Conservation (phyloP, 176 grass and related monocot species). For the Alopecurus myosuroides region DNA sequence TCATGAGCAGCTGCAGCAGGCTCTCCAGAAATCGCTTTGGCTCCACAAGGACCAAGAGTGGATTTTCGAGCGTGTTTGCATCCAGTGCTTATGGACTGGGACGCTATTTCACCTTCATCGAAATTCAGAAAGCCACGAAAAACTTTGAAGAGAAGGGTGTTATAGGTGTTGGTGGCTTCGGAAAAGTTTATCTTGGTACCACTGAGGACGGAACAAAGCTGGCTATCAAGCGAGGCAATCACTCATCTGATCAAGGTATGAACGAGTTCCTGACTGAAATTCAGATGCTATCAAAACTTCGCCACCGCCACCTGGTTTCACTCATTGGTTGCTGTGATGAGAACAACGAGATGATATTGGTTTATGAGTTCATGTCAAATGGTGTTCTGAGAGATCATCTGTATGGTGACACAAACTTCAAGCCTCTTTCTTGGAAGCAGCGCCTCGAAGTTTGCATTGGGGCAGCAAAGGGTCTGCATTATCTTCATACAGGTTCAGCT, state of each 20-base stretch:
- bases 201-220: conserved; percentile 73
- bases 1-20: conserved; percentile 70
- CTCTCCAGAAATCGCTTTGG: conserved; percentile 75
- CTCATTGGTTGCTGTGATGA: conserved; percentile 97
- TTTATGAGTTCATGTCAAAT: conserved; percentile 96
- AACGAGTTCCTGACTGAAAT: conserved; percentile 96
- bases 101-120: conserved; percentile 67
- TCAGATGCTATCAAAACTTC: conserved; percentile 85
- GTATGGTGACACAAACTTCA: conserved; percentile 54
- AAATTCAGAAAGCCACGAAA: conserved; percentile 89
- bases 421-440: conserved; percentile 76
- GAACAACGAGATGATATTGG: conserved; percentile 94
- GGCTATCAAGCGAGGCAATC: conserved; percentile 91
- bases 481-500: conserved; percentile 91
- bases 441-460: conserved; percentile 89
- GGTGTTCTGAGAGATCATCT: conserved; percentile 80
- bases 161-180: conserved; percentile 83
- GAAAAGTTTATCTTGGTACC: conserved; percentile 87
- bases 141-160: conserved; percentile 91
- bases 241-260: conserved; percentile 90
- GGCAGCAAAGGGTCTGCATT: conserved; percentile 83
- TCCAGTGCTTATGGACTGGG: conserved; percentile 75
- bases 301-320: conserved; percentile 86
- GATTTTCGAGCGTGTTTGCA: conserved; percentile 68
- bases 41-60: conserved; percentile 63